Evolutionary conservation across 305 asterid genomes (phyloP), one percentile per base, ranked within the genome.

Genomic region (Galium porrigens): DNA sequence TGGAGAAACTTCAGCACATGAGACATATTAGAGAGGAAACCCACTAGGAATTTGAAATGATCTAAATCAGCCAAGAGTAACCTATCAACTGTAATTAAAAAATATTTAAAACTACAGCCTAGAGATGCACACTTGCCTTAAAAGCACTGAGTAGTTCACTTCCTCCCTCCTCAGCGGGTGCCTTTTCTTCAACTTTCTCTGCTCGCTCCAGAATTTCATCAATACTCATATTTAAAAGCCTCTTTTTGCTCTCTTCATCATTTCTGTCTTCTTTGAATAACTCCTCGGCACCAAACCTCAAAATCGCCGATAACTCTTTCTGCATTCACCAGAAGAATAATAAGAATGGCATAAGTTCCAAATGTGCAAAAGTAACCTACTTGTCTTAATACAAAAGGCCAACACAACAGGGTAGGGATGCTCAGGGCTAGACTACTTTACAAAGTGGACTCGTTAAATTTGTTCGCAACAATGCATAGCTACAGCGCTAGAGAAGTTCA

Each of bases 141-240:
- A 94, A 94, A 62, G 95, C 95, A 78, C 95, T 79, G 80, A 94
- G 84, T 71, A 94, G 82, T 72, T 90, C 97, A 70, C 75, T 71
- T 9, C 91, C 97, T 77, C 82, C 83, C 84, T 88, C 97, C 58
- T 69, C 86, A 74, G 74, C 87, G 54, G 89, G 74, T 66, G 58
- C 84, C 78, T 86, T 90, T 29, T 84, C 94, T 82, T 94, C 99
- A 71, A 94, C 99, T 81, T 94, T 94, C 79, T 94, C 99, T 55
- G 99, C 99, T 76, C 97, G 86, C 73, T 94, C 99, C 77, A 94
- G 99, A 79, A 94, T 90, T 79, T 94, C 99, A 77, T 94, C 97
- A 74, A 94, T 90, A 74, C 89, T 94, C 94, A 94, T 81, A 74
- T 92, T 84, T 52, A 94, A 90, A 78, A 94, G 95, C 83, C 86